Conservation (phyloP, 345 rosid genomes). For the Xanthoceras sorbifolium region DNA sequence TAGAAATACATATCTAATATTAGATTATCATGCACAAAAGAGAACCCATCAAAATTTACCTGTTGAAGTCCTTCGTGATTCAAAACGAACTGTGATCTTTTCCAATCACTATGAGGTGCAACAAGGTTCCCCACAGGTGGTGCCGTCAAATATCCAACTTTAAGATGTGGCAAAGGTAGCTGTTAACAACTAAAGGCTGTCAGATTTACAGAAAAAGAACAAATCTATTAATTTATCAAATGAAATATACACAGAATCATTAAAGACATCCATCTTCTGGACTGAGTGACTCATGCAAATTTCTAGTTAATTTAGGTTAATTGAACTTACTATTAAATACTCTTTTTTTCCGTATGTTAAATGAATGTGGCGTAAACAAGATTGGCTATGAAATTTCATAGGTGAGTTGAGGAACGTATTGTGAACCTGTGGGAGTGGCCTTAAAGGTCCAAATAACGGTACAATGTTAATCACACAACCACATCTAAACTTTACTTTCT, state of each 20-base stretch:
- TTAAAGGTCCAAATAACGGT: neutral
- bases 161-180: constrained; percentile 88
- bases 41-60: constrained; percentile 40
- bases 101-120: constrained; percentile 97
- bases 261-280: neutral
- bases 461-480: neutral
- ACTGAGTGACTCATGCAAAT: neutral
- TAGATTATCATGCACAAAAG: neutral
- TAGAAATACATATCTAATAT: neutral
- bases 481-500: neutral
- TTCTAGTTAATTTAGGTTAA: neutral
- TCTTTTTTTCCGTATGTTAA: neutral
- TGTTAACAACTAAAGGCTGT: constrained; percentile 37
- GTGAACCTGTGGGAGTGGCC: neutral
- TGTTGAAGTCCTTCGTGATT: constrained; percentile 88
- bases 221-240: neutral
- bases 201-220: constrained; percentile 6
- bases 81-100: constrained; percentile 67
- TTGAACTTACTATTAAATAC: neutral
- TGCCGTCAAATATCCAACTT: constrained; percentile 79
- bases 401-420: neutral
- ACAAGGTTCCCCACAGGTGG: constrained; percentile 71
- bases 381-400: neutral
- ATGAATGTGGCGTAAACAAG: neutral
- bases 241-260: neutral